Percentiles rank a stretch among this genome's conserved stretches.
phyloP scores from a whole-genome alignment of 1,284 basidiomycete genomes.

The Taiwanofungus camphoratus region DNA sequence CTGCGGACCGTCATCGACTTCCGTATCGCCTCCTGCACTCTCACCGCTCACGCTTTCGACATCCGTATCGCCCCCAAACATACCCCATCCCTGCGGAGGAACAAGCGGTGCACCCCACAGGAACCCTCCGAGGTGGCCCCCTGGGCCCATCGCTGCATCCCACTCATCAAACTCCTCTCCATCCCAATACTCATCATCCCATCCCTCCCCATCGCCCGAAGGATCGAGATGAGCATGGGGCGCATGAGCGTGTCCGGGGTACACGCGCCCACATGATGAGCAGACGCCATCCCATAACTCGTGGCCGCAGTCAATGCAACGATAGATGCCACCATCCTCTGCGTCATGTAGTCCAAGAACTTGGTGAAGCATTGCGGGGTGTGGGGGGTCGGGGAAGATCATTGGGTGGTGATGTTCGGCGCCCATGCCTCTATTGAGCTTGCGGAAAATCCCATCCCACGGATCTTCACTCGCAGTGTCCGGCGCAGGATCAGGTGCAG shows the following conservation, averaged over 20 bases:
- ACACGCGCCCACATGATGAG: conserved; percentile 49
- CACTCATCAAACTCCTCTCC: conserved; percentile 1
- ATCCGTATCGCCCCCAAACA: too few relatives aligned
- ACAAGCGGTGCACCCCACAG: too few relatives aligned
- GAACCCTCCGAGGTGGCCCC: too few relatives aligned
- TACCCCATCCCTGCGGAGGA: too few relatives aligned
- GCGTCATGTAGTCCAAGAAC: conserved; percentile 57
- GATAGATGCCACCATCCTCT: conserved; percentile 64
- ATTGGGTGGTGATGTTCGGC: conserved; percentile 16
- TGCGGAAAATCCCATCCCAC: conserved; percentile 57
- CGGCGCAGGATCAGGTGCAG: conserved; percentile 7
- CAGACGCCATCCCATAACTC: conserved; percentile 68
- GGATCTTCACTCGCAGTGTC: conserved; percentile 32
- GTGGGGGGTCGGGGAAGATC: conserved; percentile 12
- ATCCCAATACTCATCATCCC: conserved; percentile 17
- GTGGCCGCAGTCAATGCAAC: conserved; percentile 70
- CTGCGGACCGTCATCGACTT: too few relatives aligned
- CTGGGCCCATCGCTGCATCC: too few relatives aligned
- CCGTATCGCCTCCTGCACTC: too few relatives aligned
- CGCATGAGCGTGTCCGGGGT: conserved; percentile 40
- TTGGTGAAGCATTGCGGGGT: conserved; percentile 28
- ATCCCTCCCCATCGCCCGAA: conserved; percentile 24
- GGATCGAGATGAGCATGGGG: neutral
- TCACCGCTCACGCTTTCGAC: too few relatives aligned
- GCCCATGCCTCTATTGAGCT: conserved; percentile 6